Conservation (phyloP, 495 filamentous ascomycete genomes). For the Echria macrotheca region DNA sequence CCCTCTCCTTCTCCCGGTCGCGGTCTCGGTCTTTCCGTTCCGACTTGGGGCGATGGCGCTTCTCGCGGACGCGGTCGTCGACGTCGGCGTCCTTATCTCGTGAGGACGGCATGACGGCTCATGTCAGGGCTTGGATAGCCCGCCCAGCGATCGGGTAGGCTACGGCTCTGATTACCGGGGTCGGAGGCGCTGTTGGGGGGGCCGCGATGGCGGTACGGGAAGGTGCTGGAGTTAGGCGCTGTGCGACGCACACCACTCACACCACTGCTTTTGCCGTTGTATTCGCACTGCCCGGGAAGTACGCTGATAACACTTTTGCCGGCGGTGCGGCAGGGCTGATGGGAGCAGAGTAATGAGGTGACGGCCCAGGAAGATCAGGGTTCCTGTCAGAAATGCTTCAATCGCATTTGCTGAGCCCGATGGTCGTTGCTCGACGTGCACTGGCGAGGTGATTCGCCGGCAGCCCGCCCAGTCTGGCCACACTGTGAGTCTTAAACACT, state of each 20-base stretch:
- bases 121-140: slow-evolving; percentile 32
- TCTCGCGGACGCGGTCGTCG: slow-evolving; percentile 37
- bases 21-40: slow-evolving; percentile 29
- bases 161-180: slow-evolving; percentile 7
- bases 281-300: too few species aligned
- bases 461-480: neutral
- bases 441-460: slow-evolving; percentile 3
- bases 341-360: neutral
- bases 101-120: slow-evolving; percentile 40
- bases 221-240: neutral
- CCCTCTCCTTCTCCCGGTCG: slow-evolving; percentile 21
- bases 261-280: neutral
- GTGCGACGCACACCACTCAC: neutral
- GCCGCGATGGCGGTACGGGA: neutral
- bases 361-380: neutral
- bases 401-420: neutral
- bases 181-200: neutral
- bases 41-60: slow-evolving; percentile 32
- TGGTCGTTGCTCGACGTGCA: slow-evolving; percentile 3
- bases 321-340: neutral
- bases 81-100: slow-evolving; percentile 38
- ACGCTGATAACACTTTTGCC: too few species aligned
- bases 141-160: slow-evolving; percentile 21
- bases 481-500: slow-evolving; percentile 4
- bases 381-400: slow-evolving; percentile 1